Base-by-base conservation (phyloP, 345 rosid species). In the Garcia nutans region DNA sequence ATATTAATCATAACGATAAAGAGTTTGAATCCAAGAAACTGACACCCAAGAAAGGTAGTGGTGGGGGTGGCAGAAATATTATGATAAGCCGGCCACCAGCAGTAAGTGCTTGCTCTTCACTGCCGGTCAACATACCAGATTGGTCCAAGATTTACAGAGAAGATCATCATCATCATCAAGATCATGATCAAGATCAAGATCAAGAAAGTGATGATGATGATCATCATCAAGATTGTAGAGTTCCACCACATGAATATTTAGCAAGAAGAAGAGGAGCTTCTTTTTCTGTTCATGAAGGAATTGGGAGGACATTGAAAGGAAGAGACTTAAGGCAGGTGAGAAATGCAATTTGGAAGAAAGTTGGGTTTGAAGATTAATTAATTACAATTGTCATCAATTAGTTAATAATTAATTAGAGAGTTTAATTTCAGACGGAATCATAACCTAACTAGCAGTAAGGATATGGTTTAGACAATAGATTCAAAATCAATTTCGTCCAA, bases 61-160 rank as follows among this genome's bases (percentile, higher is more conserved):
- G 52, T 85, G 84, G 81, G 22, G 31, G 57, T 10, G 73, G 76
- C 54, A 85, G 81, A 33, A 54, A 74, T 86, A 80, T 31, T 6
- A 24, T 28, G 31, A 28, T 55, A 5, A 77, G 77, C 3, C 67
- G 23, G 71, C 60, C 26, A 6, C 41, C 65, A 22, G 60, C 67
- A 28, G 1, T 28, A 28, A 28, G 31, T 8, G n/a, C 65, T 8
- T 73, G 81, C 22, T 85, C 90, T 33, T 92, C 95, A 1, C 67
- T 92, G 45, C 96, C 97, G 54, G 86, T 92, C 74, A 92, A 82
- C 77, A 73, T 90, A 15, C 97, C 96, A 1, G 97, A 92, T 56
- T 92, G 97, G 97, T 91, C 97, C 10, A 81, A 87, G 89, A 90
- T 92, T 72, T 80, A 91, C 5, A 88, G 81, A 70, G 83, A 81